Conservation (phyloP, 1,284 basidiomycete species). For the Coniferiporia weirii region DNA sequence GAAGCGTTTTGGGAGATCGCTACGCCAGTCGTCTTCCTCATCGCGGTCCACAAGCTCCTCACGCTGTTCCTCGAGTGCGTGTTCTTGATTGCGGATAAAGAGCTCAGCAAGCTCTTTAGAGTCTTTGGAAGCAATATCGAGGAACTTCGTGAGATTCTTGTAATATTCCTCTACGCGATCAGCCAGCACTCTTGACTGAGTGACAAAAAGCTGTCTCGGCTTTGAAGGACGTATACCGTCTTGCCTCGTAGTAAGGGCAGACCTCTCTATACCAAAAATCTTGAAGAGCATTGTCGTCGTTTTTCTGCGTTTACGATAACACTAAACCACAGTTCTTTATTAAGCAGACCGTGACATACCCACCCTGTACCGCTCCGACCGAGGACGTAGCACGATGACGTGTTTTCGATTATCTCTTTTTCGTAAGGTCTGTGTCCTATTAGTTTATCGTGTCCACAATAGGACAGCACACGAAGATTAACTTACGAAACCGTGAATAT, state of each 20-base stretch:
- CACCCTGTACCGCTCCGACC: constrained; percentile 72
- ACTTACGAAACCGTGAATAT: constrained; percentile 53
- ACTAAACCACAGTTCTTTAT: neutral
- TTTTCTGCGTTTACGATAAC: constrained; percentile 41
- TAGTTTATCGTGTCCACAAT: neutral
- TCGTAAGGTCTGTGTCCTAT: constrained; percentile 43
- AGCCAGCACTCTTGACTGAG: constrained; percentile 60
- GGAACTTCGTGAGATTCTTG: constrained; percentile 43
- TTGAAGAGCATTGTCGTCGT: constrained; percentile 73
- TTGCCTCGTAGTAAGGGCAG: constrained; percentile 33
- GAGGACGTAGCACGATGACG: constrained; percentile 58
- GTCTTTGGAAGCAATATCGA: constrained; percentile 32
- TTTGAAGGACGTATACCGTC: constrained; percentile 26
- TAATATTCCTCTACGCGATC: constrained; percentile 65
- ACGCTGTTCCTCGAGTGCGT: constrained; percentile 21
- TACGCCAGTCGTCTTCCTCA: constrained; percentile 40
- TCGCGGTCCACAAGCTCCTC: constrained; percentile 42
- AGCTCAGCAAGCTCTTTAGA: constrained; percentile 20
- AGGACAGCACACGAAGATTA: constrained; percentile 22
- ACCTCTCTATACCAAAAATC: constrained; percentile 60
- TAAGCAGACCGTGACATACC: constrained; percentile 11
- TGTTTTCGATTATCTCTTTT: constrained; percentile 55
- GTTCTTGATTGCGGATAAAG: neutral
- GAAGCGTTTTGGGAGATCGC: constrained; percentile 49
- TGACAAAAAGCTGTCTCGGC: constrained; percentile 68